phyloP scores from a whole-genome alignment of 2,329 filamentous ascomycete genomes.

The Coniella vitis region DNA sequence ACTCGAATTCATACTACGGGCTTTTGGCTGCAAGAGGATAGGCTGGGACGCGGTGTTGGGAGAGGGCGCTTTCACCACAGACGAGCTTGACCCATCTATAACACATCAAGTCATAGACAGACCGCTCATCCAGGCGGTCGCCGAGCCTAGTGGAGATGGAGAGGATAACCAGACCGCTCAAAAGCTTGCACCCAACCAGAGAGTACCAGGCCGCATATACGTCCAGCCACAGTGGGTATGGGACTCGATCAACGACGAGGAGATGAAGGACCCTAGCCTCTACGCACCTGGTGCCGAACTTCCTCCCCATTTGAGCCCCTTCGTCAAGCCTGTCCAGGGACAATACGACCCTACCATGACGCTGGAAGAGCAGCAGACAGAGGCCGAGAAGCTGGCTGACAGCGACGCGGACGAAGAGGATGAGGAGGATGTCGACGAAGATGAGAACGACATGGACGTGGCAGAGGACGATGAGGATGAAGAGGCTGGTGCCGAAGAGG shows the following conservation, averaged over 20 bases:
- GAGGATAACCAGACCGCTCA: conserved; percentile 58
- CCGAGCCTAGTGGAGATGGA: conserved; percentile 40
- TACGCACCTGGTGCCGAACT: conserved; percentile 87
- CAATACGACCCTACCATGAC: conserved; percentile 86
- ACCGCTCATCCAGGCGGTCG: conserved; percentile 60
- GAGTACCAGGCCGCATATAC: conserved; percentile 87
- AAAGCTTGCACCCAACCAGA: conserved; percentile 54
- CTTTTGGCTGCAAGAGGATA: conserved; percentile 92
- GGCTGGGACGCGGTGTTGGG: conserved; percentile 91
- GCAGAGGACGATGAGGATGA: conserved; percentile 33
- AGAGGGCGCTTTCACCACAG: conserved; percentile 83
- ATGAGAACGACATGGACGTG: conserved; percentile 31
- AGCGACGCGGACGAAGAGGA: conserved; percentile 39
- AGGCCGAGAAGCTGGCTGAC: conserved; percentile 68
- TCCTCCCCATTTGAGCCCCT: conserved; percentile 91
- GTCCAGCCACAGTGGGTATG: conserved; percentile 98
- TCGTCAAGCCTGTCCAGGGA: conserved; percentile 80
- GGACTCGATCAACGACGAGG: conserved; percentile 91
- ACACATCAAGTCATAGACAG: conserved; percentile 96
- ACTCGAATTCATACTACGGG: conserved; percentile 84
- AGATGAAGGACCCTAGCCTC: conserved; percentile 76
- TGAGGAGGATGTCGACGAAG: conserved; percentile 33
- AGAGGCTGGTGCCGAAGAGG: conserved; percentile 46
- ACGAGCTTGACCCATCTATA: conserved; percentile 81
- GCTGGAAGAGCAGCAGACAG: conserved; percentile 80